Evolutionary conservation across 2,329 filamentous ascomycete genomes (phyloP).

Genomic region (Tolypocladium tropicale): DNA sequence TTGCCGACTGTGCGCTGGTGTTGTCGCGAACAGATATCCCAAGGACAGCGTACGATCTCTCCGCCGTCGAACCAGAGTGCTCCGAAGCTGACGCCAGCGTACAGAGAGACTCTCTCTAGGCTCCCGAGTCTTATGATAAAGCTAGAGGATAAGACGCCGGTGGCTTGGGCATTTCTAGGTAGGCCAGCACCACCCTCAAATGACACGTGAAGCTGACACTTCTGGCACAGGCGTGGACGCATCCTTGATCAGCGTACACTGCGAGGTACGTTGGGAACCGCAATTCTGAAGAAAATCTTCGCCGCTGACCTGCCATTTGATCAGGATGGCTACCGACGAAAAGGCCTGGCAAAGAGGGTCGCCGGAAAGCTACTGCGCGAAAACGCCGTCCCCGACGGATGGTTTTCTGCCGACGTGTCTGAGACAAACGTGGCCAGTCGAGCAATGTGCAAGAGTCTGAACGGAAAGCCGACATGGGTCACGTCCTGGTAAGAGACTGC

Average conservation of each 20-base stretch:
- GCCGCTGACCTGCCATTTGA: not conserved
- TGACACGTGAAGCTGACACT: not conserved
- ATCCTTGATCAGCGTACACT: slow-evolving; percentile 50
- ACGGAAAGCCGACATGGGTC: slow-evolving; percentile 44
- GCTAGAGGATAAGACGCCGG: slow-evolving; percentile 31
- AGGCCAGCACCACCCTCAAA: not conserved
- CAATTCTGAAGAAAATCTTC: not conserved
- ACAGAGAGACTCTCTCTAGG: slow-evolving; percentile 24
- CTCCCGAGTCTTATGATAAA: slow-evolving; percentile 39
- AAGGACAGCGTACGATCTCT: slow-evolving; percentile 32
- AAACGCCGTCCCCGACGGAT: slow-evolving; percentile 35
- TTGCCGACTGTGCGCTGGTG: slow-evolving; percentile 46
- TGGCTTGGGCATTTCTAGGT: slow-evolving; percentile 57
- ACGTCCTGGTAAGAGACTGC: slow-evolving; percentile 45
- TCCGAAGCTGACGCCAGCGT: not conserved
- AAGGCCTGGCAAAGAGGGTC: slow-evolving; percentile 52
- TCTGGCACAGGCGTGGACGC: slow-evolving; percentile 42
- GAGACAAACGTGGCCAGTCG: slow-evolving; percentile 50
- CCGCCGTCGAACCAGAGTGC: too few species aligned
- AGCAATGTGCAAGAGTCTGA: slow-evolving; percentile 50
- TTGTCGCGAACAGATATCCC: slow-evolving; percentile 45
- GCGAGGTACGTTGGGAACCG: slow-evolving; percentile 30
- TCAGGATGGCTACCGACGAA: slow-evolving; percentile 44
- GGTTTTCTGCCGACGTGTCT: slow-evolving; percentile 54
- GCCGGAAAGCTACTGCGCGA: slow-evolving; percentile 47